These are phyloP conservation scores for Puccinellia tenuiflora DNA, from an alignment of 176 grass and related monocot species.

Conservation along the genomic window DNA sequence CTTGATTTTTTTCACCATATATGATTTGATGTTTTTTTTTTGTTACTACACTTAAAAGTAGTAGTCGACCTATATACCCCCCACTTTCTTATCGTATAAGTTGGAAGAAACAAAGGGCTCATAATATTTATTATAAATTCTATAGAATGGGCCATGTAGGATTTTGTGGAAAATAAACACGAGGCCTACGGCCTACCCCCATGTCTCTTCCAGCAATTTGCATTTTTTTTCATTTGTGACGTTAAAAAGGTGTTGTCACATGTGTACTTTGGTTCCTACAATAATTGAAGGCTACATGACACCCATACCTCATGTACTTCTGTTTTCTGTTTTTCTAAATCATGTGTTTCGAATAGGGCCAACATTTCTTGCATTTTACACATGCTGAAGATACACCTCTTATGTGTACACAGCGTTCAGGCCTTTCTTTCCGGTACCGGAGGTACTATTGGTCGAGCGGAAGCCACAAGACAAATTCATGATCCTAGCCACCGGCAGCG, in stretches of 20 bases:
- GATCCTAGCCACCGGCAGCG: neutral
- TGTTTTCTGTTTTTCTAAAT: neutral
- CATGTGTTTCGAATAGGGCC: neutral
- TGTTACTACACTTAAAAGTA: too few species aligned
- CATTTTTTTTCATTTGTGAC: neutral
- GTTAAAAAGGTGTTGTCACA: neutral
- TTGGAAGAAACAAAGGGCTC: too few species aligned
- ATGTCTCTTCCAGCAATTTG: neutral
- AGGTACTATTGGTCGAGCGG: neutral
- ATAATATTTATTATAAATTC: too few species aligned
- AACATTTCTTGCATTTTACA: neutral
- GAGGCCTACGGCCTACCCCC: neutral
- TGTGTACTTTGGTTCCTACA: neutral
- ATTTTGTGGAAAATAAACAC: neutral
- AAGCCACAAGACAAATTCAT: slow-evolving; percentile 6
- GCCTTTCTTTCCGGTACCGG: neutral
- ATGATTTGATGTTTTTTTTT: too few species aligned
- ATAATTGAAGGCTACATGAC: neutral
- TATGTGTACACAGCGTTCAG: neutral
- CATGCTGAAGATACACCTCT: neutral
- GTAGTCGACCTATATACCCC: too few species aligned
- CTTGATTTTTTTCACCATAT: too few species aligned
- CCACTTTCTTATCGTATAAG: too few species aligned
- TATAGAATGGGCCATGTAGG: too few species aligned
- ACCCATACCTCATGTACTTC: neutral